phyloP scores from a whole-genome alignment of 345 rosid genomes.

The Salix purpurea region DNA sequence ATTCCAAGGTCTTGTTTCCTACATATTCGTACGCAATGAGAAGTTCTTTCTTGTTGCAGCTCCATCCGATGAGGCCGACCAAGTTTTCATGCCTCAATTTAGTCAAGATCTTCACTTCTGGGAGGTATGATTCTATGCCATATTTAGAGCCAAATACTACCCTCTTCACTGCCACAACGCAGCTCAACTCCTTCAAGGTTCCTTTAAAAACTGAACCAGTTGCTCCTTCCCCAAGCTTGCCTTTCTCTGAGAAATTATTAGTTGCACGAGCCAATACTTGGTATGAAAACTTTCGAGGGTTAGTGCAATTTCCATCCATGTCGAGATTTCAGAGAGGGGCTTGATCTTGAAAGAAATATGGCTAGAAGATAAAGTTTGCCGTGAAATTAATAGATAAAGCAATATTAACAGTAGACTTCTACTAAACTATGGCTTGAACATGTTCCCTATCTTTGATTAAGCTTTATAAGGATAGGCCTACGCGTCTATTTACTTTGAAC shows the following conservation, averaged over 20 bases:
- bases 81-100: conserved; percentile 2
- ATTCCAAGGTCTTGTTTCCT: background rate
- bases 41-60: background rate
- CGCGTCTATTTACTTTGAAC: too few relatives aligned
- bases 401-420: too few relatives aligned
- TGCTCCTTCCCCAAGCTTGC: background rate
- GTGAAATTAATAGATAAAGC: too few relatives aligned
- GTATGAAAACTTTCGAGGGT: background rate
- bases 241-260: background rate
- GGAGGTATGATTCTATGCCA: background rate
- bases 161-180: background rate
- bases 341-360: background rate
- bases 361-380: too few relatives aligned
- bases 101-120: conserved; percentile 3
- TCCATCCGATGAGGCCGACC: conserved; percentile 2
- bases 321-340: background rate
- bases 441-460: too few relatives aligned
- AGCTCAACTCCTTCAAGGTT: background rate
- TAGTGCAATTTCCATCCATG: background rate
- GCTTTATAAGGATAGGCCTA: too few relatives aligned
- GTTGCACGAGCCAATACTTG: background rate
- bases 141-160: background rate
- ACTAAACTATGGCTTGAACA: too few relatives aligned
- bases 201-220: background rate
- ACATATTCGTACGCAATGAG: conserved; percentile 1